phyloP scores from a whole-genome alignment of 768 basidiomycete species.

The Trametes elegans region DNA sequence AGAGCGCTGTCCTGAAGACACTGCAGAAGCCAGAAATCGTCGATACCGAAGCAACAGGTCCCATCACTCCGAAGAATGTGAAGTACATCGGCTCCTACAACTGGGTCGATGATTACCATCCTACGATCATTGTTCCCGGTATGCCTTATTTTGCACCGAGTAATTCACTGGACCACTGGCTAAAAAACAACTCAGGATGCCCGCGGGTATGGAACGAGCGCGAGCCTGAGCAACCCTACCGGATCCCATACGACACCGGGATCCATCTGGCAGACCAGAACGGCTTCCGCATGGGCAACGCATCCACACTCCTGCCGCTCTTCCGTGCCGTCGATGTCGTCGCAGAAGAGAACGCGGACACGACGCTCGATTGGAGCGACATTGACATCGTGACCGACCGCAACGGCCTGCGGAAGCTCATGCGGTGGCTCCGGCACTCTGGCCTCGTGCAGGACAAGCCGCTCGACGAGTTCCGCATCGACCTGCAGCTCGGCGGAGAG shows the following conservation, averaged over 20 bases:
- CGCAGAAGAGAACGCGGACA: slow-evolving; percentile 20
- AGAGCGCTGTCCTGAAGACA: no score
- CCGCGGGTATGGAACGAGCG: slow-evolving; percentile 54
- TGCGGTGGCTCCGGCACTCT: slow-evolving; percentile 46
- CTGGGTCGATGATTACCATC: slow-evolving; percentile 41
- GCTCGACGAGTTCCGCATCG: slow-evolving; percentile 54
- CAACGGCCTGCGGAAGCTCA: slow-evolving; percentile 61
- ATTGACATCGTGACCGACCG: slow-evolving; percentile 59
- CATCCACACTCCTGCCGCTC: slow-evolving; percentile 47
- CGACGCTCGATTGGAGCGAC: slow-evolving; percentile 33
- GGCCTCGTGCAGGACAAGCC: slow-evolving; percentile 21
- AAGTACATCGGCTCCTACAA: slow-evolving; percentile 50
- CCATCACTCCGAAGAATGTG: no score
- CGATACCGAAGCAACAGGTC: no score
- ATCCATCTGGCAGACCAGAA: slow-evolving; percentile 55
- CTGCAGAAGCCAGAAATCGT: no score
- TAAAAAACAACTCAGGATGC: slow-evolving; percentile 55
- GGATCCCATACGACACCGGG: slow-evolving; percentile 53
- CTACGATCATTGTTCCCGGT: slow-evolving; percentile 56
- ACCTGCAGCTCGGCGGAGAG: slow-evolving; percentile 57
- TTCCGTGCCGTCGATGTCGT: slow-evolving; percentile 53
- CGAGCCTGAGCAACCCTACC: slow-evolving; percentile 46
- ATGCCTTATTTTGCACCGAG: background rate
- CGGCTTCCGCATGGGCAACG: slow-evolving; percentile 38
- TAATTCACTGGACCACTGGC: background rate